Base-by-base conservation (phyloP, 306 rosid genomes). In the Vigna unguiculata region DNA sequence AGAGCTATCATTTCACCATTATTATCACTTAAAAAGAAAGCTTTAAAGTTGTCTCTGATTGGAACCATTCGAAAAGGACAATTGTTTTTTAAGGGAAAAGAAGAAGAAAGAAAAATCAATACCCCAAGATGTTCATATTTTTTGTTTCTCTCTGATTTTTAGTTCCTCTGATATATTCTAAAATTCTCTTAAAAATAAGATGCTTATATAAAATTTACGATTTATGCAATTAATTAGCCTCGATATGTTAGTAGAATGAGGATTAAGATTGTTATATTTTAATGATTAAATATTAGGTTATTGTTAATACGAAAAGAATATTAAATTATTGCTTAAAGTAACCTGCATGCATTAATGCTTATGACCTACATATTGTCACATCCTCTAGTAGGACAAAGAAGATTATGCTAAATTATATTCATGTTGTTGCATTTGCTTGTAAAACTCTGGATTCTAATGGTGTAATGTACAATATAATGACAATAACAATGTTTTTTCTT, bases 1-100 rank as follows among this genome's bases (percentile, higher is more conserved):
- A 79, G 76, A 74, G 78, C 89, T 76, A 88, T 88, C 91, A 88
- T 88, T 83, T 75, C 83, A 73, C 77, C 85, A 88, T 88, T 81
- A 90, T 86, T 78, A 78, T 86, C 87, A 71, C 90, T 88, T 87
- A 80, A 82, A 88, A 90, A 87, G 91, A 83, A 88, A 85, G 93
- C 89, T 86, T 91, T 86, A 76, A 83, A 75, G 83, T 86, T 91
- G 90, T 79, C 81, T 69, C 65, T 53, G 81, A 82, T 72, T 62
- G 49, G 54, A 78, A 87, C 86, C 68, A 28, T 36, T 55, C 40
- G 87, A 88, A 82, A 87, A 84, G 45, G 87, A 82, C 89, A 22
- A 43, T 60, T 40, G 60, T n/a, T n/a, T n/a, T n/a, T n/a, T n/a
- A n/a, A n/a, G n/a, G n/a, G n/a, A n/a, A n/a, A n/a, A n/a, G n/a